Evolutionary conservation across 805 yeast species (phyloP), one percentile per base, ranked within the genome.

Genomic region (Nakazawaea holstii): DNA sequence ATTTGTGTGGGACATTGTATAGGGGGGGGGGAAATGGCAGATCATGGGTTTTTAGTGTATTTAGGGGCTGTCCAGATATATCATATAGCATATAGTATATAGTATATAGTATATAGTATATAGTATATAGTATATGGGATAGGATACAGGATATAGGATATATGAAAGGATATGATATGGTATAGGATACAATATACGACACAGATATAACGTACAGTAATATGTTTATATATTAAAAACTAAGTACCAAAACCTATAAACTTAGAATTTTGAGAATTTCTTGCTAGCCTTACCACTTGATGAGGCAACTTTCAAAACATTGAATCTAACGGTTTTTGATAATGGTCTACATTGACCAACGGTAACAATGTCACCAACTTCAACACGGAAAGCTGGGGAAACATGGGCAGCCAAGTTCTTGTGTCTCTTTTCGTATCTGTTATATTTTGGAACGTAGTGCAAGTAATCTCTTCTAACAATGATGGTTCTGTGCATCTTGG

Each of bases 351-450:
- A 94, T 82, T 94, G 99, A 74, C 99, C 99, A 76, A 94, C 97
- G 66, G 96, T 91, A 68, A 94, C 99, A 61, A 86, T 80, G 72
- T 94, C 99, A 84, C 99, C 99, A 74, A 91, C 98, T 74, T 79
- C 79, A 66, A 92, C 97, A 81, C 99, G 95, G 98, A 94, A 94
- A 77, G 98, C 98, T 79, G 99, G 99, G 61, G 98, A 92, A 69
- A 94, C 88, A 82, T 94, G 99, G 68, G 97, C 99, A 74, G 99
- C 95, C 59, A 94, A 83, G 86, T 94, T 94, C 94, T 94, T 94
- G 88, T 94, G 99, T 83, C 99, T 90, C 88, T 94, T 94, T 83
- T 94, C 99, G 88, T 90, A 94, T 87, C 99, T 91, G 96, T 92
- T 94, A 83, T 94, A 94, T 86, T 94, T 94, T 77, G 98, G 96